These are phyloP conservation scores for Eremothecium gossypii DNA, from an alignment of 1,139 yeast species.

Conservation along the genomic window DNA sequence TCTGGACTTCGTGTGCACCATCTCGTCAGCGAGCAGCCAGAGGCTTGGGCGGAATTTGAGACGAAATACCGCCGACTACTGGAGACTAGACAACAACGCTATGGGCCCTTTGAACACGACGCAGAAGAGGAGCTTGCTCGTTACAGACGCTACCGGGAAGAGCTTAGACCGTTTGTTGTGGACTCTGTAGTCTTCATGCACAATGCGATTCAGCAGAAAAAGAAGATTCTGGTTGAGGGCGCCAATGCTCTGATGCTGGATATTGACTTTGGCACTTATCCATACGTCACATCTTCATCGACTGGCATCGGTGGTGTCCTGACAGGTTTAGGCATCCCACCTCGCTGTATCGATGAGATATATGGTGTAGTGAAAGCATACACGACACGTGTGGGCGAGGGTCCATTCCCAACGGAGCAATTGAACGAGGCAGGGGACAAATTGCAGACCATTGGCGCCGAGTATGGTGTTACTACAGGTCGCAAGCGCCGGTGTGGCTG, in stretches of 20 bases:
- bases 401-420: conserved; percentile 98
- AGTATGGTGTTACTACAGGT: conserved; percentile 97
- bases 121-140: conserved; percentile 67
- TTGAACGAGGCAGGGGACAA: conserved; percentile 79
- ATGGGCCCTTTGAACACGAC: conserved; percentile 88
- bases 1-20: conserved; percentile 97
- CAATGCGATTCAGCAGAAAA: conserved; percentile 63
- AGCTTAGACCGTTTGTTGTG: conserved; percentile 81
- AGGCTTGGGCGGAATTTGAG: conserved; percentile 89
- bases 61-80: conserved; percentile 67
- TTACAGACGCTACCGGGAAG: conserved; percentile 66
- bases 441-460: conserved; percentile 87
- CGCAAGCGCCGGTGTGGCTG: conserved; percentile 99
- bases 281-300: conserved; percentile 90
- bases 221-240: conserved; percentile 90
- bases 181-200: conserved; percentile 90
- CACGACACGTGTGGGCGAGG: conserved; percentile 98
- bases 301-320: conserved; percentile 98
- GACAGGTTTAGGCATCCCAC: conserved; percentile 95
- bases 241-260: conserved; percentile 98
- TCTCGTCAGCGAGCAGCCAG: conserved; percentile 79
- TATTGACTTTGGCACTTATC: conserved; percentile 96
- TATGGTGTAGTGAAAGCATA: conserved; percentile 98
- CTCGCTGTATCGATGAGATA: conserved; percentile 63
- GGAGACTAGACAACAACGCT: conserved; percentile 74